Percentiles rank a stretch among this genome's conserved stretches.
Conservation (phyloP, 352 stramenopile species). For the Blastocystis sp. region DNA sequence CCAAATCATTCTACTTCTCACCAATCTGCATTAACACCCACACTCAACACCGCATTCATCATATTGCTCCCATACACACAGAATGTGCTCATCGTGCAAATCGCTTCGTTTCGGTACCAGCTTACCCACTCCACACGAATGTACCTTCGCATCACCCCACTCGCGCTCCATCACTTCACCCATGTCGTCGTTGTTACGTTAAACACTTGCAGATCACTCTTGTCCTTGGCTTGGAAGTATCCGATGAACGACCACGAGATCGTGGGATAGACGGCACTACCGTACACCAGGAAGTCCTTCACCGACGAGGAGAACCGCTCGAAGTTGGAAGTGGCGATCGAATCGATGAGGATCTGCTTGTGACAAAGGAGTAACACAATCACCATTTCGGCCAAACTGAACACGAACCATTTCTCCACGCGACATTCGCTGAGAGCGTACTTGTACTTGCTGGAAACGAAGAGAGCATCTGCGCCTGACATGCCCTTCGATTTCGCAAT, state of each 20-base stretch:
- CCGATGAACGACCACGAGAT: slow-evolving; percentile 14
- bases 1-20: slow-evolving; percentile 35
- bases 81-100: slow-evolving; percentile 62
- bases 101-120: slow-evolving; percentile 49
- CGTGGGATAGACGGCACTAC: slow-evolving; percentile 44
- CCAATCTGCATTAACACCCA: neutral
- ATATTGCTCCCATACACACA: slow-evolving; percentile 45
- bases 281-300: slow-evolving; percentile 30
- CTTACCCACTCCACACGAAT: slow-evolving; percentile 44
- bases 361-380: neutral
- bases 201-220: slow-evolving; percentile 58
- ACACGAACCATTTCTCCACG: slow-evolving; percentile 42
- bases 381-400: slow-evolving; percentile 49
- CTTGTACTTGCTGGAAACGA: slow-evolving; percentile 44
- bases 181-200: neutral
- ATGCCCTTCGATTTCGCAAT: slow-evolving; percentile 44
- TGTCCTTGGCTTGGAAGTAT: slow-evolving; percentile 47
- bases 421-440: slow-evolving; percentile 45
- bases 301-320: slow-evolving; percentile 61
- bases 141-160: neutral
- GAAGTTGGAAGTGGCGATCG: slow-evolving; percentile 44
- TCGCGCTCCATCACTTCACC: neutral
- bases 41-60: slow-evolving; percentile 56
- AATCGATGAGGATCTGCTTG: slow-evolving; percentile 30
- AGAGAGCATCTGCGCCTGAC: slow-evolving; percentile 7